Base-by-base conservation (phyloP, 2,329 filamentous ascomycete species). In the Aspergillus puulaauensis region DNA sequence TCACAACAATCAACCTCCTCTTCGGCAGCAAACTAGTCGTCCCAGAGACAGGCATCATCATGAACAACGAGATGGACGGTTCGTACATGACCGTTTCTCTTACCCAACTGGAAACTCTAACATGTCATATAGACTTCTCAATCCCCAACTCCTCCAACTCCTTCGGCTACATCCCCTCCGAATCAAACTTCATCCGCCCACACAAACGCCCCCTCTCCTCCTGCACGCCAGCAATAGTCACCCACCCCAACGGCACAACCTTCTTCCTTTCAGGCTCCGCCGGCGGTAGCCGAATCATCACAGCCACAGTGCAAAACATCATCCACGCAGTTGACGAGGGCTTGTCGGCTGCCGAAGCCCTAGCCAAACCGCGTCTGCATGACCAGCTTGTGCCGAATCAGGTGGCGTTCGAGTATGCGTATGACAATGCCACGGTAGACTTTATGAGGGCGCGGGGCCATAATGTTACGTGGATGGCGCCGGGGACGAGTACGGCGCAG, bases 1-100 rank as follows among this genome's bases (percentile, higher is more conserved):
- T 93, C 0, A 95, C 91, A 1, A 97, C 93, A 0, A 80, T 97
- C 56, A 97, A 97, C 73, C 80, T 95, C 4, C 81, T 95, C 3
- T 98, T 96, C 66, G 93, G 93, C 46, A 88, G 87, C 27, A 82
- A 86, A 19, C 73, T 96, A 62, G 86, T 96, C 75, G 89, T 93
- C 1, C 90, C 91, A 0, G 83, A 88, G 65, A 93, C 91, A 0
- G 93, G 93, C 17, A 82, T 96, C 57, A 90, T 96, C 55, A 85
- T 96, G 79, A 84, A 84, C 64, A 79, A 83, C 61, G 79, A 84
- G 63, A 84, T 84, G 82, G 80, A 84, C 74, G 80, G 72, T 79
- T 81, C 61, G 78, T 46, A 40, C 15, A 35, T 12, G 9, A 17
- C 77, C 19, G 43, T 4, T 8, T 27, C 23, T 44, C 17, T 17